Base-by-base conservation (phyloP, 2,329 filamentous ascomycete species). In the Penicillium sp. region DNA sequence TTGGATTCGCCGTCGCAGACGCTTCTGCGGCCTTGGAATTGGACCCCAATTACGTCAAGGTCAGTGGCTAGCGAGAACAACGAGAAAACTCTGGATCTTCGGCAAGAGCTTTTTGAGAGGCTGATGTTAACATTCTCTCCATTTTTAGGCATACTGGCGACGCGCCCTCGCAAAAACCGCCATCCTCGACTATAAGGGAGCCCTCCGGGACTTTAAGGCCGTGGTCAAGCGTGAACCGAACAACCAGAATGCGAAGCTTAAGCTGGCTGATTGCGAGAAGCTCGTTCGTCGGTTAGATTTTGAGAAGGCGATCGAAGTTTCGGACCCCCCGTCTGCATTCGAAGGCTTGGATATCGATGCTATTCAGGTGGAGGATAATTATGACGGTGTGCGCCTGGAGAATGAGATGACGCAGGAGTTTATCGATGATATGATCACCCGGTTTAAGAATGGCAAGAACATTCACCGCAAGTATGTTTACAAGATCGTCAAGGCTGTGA, bases 391-490 rank as follows among this genome's bases (percentile, higher is more conserved):
- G 25, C 84, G 84, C 59, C 81, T 99, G 56, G 77, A 70, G n/a
- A 89, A 85, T 42, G 85, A 90, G 75, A 99, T 99, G 93, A 97
- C 94, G 1, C 87, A 94, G 68, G 94, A 97, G 71, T 99, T 99
- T 73, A 91, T 99, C 70, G 91, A 96, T 70, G 94, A 99, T 80
- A 97, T 98, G 94, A 94, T 92, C 59, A 86, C 95, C 76, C 84
- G 95, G 35, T 99, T 99, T 85, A 97, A 96, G 85, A 89, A 86
- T 54, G 95, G 95, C 74, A 98, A 99, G 85, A 94, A 92, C 79
- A 85, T 99, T 59, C 92, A 95, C 78, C 89, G 87, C 80, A 99
- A 98, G 85, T 99, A 97, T 75, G 95, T 94, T 67, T 98, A 94
- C 82, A 92, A 97, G 80, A 99, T 99, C 73, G 85, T 99, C 70